phyloP scores from a whole-genome alignment of 371 early-diverging fungal genomes.

The Mortierella sp. region DNA sequence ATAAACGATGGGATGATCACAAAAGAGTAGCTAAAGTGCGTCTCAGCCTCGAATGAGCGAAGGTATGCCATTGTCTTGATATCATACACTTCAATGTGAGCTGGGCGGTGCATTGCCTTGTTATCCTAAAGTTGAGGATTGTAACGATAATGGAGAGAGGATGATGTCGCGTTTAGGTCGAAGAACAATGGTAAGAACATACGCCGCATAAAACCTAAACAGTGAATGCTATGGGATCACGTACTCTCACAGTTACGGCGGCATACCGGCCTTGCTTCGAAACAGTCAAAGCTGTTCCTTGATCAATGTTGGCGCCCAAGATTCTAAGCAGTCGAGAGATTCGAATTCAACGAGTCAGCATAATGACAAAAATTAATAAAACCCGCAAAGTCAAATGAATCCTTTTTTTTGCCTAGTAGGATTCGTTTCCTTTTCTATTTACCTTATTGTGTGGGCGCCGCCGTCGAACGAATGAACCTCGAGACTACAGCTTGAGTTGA shows the following conservation, averaged over 20 bases:
- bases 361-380: background rate
- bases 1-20: constrained; percentile 25
- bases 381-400: background rate
- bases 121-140: constrained; percentile 3
- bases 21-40: background rate
- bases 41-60: constrained; percentile 32
- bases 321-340: background rate
- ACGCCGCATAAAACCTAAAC: background rate
- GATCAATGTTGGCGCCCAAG: background rate
- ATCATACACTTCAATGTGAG: constrained; percentile 30
- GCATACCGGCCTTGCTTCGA: constrained; percentile 2
- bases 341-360: background rate
- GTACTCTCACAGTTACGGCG: background rate
- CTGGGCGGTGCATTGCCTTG: constrained; percentile 13
- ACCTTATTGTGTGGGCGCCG: constrained; percentile 16
- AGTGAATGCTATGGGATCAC: background rate
- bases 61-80: constrained; percentile 23
- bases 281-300: background rate
- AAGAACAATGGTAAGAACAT: background rate
- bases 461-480: constrained; percentile 21
- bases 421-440: background rate
- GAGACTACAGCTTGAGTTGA: background rate
- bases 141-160: background rate
- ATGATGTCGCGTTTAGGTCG: background rate
- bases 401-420: background rate